phyloP scores from a whole-genome alignment of 2,329 filamentous ascomycete genomes.

The Verticillium albo-atrum region DNA sequence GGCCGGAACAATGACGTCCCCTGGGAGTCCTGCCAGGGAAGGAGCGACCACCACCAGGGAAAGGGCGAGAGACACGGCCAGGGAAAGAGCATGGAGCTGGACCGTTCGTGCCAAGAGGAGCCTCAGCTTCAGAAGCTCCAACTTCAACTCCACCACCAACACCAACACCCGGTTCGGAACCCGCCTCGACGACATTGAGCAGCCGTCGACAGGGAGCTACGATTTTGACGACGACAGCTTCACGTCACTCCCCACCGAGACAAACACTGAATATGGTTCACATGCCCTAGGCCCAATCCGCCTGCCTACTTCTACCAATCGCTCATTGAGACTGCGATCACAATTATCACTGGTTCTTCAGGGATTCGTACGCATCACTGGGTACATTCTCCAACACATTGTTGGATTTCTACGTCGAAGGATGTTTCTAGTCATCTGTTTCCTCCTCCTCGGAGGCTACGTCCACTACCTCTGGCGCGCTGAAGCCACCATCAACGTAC shows the following conservation, averaged over 20 bases:
- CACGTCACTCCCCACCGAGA: background rate
- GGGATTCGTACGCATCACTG: background rate
- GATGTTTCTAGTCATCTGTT: slow-evolving; percentile 32
- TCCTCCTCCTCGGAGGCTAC: slow-evolving; percentile 29
- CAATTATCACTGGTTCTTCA: background rate
- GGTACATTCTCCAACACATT: background rate
- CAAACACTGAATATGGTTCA: background rate
- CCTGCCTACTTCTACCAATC: background rate
- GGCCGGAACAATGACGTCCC: background rate
- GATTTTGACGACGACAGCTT: background rate
- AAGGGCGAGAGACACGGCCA: background rate
- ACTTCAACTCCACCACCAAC: too few species aligned
- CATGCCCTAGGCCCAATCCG: background rate
- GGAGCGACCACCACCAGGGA: too few species aligned
- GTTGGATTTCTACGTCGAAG: background rate
- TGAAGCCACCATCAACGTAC: slow-evolving; percentile 37
- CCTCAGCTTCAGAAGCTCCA: too few species aligned
- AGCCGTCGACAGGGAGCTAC: background rate
- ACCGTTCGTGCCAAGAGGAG: background rate
- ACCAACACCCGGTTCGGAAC: background rate
- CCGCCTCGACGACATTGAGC: background rate
- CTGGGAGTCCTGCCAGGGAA: background rate
- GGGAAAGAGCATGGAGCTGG: background rate
- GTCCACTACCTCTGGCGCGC: slow-evolving; percentile 38
- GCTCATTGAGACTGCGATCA: background rate